Evolutionary conservation across 2,329 filamentous ascomycete genomes (phyloP).

Genomic region (Cytospora paraplurivora): DNA sequence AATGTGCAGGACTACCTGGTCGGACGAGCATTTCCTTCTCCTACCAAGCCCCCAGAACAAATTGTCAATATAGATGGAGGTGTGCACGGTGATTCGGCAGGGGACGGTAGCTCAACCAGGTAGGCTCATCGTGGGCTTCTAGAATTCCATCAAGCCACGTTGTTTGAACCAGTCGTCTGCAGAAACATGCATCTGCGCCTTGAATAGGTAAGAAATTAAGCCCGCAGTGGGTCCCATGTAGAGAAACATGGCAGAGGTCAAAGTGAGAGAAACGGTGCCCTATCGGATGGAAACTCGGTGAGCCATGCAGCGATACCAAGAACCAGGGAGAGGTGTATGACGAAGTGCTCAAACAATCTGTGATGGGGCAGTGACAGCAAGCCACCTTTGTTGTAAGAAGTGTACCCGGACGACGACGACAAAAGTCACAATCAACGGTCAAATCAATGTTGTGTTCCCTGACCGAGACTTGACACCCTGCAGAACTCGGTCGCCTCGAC

Average conservation of each 20-base stretch:
- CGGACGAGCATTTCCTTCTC: background rate
- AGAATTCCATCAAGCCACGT: conserved; percentile 19
- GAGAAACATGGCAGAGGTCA: conserved; percentile 15
- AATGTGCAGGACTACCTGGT: conserved; percentile 20
- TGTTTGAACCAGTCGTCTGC: conserved; percentile 23
- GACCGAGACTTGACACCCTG: conserved; percentile 19
- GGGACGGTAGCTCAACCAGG: conserved; percentile 23
- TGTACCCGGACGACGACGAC: background rate
- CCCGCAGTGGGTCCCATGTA: conserved; percentile 23
- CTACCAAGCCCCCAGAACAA: conserved; percentile 1
- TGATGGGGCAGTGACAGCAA: conserved; percentile 22
- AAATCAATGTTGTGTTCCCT: conserved; percentile 9
- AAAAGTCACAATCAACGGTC: background rate
- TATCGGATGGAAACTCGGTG: conserved; percentile 22
- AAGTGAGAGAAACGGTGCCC: conserved; percentile 2
- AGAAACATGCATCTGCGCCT: conserved; percentile 9
- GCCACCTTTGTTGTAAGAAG: conserved; percentile 8
- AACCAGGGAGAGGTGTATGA: conserved; percentile 12
- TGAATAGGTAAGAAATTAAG: background rate
- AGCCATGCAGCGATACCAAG: background rate
- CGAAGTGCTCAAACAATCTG: conserved; percentile 8
- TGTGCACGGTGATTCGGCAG: conserved; percentile 7
- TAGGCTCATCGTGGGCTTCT: conserved; percentile 22
- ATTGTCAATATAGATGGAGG: conserved; percentile 9
- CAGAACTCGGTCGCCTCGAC: conserved; percentile 19